phyloP scores from a whole-genome alignment of 176 grass and related monocot genomes.

The Eremochloa ophiuroides region DNA sequence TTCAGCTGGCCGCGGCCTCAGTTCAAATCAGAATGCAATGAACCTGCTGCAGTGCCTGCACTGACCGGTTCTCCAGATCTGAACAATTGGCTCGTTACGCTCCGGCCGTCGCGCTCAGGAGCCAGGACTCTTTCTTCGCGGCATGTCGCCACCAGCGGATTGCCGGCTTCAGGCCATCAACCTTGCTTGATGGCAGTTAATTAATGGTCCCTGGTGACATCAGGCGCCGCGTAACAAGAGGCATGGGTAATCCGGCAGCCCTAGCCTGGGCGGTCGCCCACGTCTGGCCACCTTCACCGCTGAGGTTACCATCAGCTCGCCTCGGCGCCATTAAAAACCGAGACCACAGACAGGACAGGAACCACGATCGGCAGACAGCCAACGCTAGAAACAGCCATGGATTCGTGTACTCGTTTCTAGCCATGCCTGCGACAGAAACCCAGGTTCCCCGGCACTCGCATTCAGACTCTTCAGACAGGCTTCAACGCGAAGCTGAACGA shows the following conservation, averaged over 20 bases:
- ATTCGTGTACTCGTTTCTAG: slow-evolving; percentile 35
- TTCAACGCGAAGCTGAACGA: slow-evolving; percentile 15
- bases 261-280: neutral
- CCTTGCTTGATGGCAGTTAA: neutral
- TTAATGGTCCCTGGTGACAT: neutral
- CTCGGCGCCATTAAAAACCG: slow-evolving; percentile 22
- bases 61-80: neutral
- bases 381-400: neutral
- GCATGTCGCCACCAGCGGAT: neutral
- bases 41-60: neutral
- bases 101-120: slow-evolving; percentile 21
- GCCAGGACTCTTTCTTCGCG: neutral
- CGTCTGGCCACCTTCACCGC: slow-evolving; percentile 9
- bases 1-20: neutral
- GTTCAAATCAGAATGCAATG: slow-evolving; percentile 1
- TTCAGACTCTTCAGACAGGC: neutral
- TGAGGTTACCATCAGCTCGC: slow-evolving; percentile 28
- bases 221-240: slow-evolving; percentile 9
- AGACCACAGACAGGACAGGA: neutral
- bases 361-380: neutral
- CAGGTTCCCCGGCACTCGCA: slow-evolving; percentile 13
- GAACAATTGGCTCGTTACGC: slow-evolving; percentile 16
- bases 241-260: neutral
- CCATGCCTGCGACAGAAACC: slow-evolving; percentile 23
- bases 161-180: neutral